Conservation (phyloP, 2,329 filamentous ascomycete genomes). For the Pezicula carpinea region DNA sequence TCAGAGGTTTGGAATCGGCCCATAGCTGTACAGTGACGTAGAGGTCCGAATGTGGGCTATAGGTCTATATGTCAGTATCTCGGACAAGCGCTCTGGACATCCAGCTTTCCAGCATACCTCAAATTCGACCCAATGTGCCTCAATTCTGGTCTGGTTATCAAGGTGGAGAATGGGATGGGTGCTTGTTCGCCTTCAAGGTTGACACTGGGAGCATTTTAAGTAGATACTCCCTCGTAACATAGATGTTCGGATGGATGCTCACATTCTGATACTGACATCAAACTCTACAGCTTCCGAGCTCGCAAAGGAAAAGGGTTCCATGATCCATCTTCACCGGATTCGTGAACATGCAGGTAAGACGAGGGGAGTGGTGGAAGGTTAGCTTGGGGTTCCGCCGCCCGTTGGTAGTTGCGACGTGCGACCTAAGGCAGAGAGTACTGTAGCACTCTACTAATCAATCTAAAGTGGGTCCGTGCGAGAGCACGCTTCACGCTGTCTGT, state of each 20-base stretch:
- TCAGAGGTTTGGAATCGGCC: constrained; percentile 92
- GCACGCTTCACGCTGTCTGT: no score
- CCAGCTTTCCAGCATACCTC: constrained; percentile 42
- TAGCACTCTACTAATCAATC: no score
- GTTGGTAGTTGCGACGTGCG: no score
- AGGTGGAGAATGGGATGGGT: constrained; percentile 68
- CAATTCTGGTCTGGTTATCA: constrained; percentile 74
- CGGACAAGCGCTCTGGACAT: neutral
- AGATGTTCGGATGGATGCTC: constrained; percentile 3
- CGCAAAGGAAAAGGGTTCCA: constrained; percentile 97
- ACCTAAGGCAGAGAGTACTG: no score
- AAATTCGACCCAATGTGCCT: constrained; percentile 84
- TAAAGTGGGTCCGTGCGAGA: no score
- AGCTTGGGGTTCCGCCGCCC: neutral
- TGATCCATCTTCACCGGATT: constrained; percentile 35
- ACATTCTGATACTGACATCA: constrained; percentile 65
- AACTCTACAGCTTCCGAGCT: constrained; percentile 80
- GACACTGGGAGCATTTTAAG: constrained; percentile 47
- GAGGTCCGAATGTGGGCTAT: constrained; percentile 76
- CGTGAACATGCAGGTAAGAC: neutral
- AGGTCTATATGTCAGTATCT: constrained; percentile 20
- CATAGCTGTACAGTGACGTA: constrained; percentile 92
- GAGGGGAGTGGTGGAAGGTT: neutral
- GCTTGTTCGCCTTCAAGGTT: constrained; percentile 75
- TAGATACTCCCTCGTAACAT: neutral